phyloP scores from a whole-genome alignment of 1,139 yeast species.

The Blastobotrys elegans region DNA sequence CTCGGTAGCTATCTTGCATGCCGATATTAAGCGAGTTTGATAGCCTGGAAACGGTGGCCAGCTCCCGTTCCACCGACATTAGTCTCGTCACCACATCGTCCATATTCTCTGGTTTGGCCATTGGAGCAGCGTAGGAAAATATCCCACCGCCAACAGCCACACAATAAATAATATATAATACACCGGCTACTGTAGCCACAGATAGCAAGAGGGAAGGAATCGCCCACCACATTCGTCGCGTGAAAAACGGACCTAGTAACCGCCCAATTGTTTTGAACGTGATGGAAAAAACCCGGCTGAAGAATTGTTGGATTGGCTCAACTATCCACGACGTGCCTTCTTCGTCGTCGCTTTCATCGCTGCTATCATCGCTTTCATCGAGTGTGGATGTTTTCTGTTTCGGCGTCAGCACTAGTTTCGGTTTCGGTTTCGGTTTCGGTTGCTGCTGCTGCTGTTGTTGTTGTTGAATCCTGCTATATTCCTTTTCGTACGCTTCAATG shows the following conservation, averaged over 20 bases:
- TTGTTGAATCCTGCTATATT: constrained; percentile 6
- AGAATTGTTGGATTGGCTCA: constrained; percentile 5
- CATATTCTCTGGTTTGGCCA: constrained; percentile 19
- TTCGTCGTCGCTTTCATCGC: constrained; percentile 3
- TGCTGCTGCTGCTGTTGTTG: neutral
- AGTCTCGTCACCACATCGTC: constrained; percentile 18
- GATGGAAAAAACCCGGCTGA: neutral
- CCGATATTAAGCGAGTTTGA: constrained; percentile 15
- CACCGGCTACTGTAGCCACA: neutral
- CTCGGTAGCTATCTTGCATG: constrained; percentile 14
- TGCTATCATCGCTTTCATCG: constrained; percentile 3
- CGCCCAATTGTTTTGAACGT: constrained; percentile 6
- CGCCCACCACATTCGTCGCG: constrained; percentile 8
- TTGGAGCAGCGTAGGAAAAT: constrained; percentile 10
- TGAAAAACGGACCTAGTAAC: constrained; percentile 12
- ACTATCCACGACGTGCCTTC: constrained; percentile 4
- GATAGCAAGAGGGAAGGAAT: neutral
- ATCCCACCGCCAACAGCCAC: neutral
- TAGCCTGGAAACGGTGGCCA: constrained; percentile 15
- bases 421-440: neutral
- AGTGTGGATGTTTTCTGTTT: neutral
- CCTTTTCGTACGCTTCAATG: constrained; percentile 12
- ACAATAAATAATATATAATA: neutral
- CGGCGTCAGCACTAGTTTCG: neutral
- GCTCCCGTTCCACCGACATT: constrained; percentile 19